A percentile compares a stretch with the other conserved stretches of the same genome.
phyloP scores from a whole-genome alignment of 2,329 filamentous ascomycete genomes.

The Alternaria solani region DNA sequence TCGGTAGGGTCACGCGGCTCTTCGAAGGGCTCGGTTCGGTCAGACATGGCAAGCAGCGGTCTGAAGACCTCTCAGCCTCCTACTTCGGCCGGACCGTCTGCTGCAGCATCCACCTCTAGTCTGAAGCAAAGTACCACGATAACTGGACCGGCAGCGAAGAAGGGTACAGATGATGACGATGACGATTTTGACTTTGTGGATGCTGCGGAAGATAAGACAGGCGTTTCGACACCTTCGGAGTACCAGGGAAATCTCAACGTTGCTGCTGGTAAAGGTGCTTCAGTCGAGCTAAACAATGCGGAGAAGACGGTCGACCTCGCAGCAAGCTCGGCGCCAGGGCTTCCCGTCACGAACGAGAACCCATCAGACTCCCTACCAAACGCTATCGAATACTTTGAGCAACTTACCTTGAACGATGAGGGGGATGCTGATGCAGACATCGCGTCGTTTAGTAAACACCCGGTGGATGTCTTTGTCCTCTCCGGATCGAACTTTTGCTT shows the following conservation, averaged over 20 bases:
- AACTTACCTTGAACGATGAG: conserved; percentile 39
- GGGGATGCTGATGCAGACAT: conserved; percentile 63
- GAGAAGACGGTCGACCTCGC: conserved; percentile 30
- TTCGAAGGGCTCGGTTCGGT: conserved; percentile 34
- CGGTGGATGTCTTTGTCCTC: conserved; percentile 87
- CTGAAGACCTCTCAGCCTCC: conserved; percentile 20
- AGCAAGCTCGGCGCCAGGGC: conserved; percentile 36
- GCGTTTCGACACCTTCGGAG: conserved; percentile 55
- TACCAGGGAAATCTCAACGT: conserved; percentile 57
- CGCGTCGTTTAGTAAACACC: conserved; percentile 70
- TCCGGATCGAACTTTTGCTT: conserved; percentile 90
- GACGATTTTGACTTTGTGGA: conserved; percentile 64
- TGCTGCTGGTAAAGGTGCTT: conserved; percentile 31
- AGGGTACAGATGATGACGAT: conserved; percentile 34
- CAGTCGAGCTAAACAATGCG: conserved; percentile 35
- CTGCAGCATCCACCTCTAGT: conserved; percentile 27
- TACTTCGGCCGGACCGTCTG: conserved; percentile 14
- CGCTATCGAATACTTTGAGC: conserved; percentile 42
- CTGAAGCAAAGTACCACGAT: conserved; percentile 20
- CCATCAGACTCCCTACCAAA: conserved; percentile 33
- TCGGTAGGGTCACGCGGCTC: conserved; percentile 29
- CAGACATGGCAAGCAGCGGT: conserved; percentile 18
- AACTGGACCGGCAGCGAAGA: conserved; percentile 11
- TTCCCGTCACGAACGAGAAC: conserved; percentile 29
- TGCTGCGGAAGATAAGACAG: conserved; percentile 60